A percentile compares a stretch with the other conserved stretches of the same genome.
These are phyloP conservation scores for Saccharomycopsis guyanensis DNA, from an alignment of 805 yeast genomes.

Conservation along the genomic window DNA sequence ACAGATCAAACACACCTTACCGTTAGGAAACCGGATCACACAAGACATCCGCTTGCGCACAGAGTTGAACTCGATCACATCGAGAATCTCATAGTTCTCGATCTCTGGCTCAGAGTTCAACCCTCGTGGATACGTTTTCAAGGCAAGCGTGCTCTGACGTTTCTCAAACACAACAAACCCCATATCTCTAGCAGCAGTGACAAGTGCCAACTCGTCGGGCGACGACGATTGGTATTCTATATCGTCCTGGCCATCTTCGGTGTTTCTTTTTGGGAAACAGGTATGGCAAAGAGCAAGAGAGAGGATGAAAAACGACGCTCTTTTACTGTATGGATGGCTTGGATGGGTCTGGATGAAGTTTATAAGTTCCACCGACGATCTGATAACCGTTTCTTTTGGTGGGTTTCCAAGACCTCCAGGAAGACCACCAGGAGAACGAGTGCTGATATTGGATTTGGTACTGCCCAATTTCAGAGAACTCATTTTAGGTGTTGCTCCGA, in stretches of 20 bases:
- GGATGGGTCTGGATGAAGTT: conserved; percentile 68
- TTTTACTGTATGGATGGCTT: conserved; percentile 55
- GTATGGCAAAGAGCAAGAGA: conserved; percentile 84
- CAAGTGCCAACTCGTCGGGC: conserved; percentile 93
- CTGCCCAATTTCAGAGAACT: too few species aligned
- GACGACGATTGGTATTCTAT: conserved; percentile 89
- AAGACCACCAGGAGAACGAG: too few species aligned
- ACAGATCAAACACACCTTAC: conserved; percentile 67
- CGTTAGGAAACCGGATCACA: conserved; percentile 70
- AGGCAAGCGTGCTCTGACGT: conserved; percentile 47
- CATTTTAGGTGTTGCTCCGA: neutral
- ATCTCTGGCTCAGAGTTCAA: conserved; percentile 53
- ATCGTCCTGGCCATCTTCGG: conserved; percentile 34
- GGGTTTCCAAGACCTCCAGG: too few species aligned
- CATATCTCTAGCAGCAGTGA: conserved; percentile 90
- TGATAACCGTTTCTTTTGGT: conserved; percentile 25
- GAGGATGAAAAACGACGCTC: conserved; percentile 71
- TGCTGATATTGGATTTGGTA: too few species aligned
- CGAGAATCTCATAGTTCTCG: conserved; percentile 69
- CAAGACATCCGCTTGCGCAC: conserved; percentile 91
- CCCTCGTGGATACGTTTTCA: conserved; percentile 81
- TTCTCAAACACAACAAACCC: conserved; percentile 81
- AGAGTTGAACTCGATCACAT: conserved; percentile 79
- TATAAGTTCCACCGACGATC: conserved; percentile 60
- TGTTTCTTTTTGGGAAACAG: conserved; percentile 62